Base-by-base conservation (phyloP, 495 filamentous ascomycete species). In the Penicillium cataractarum region DNA sequence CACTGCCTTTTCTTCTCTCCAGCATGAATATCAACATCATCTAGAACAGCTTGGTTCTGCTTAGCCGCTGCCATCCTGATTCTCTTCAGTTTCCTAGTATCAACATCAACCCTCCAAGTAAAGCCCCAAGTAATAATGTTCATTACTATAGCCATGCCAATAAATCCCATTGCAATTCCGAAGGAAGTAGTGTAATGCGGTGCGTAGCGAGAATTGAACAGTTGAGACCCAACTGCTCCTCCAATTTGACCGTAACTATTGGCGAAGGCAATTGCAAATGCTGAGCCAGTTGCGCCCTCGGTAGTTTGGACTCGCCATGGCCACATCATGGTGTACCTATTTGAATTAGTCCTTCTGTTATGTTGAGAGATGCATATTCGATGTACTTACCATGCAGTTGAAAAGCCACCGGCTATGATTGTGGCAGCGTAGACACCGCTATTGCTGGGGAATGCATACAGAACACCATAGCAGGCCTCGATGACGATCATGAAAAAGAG, bases 181-280 rank as follows among this genome's bases (percentile, higher is more conserved):
- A 78, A 67, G 1, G 74, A 70, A 6, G 63, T 67, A 12, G 55
- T 33, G 58, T 76, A 78, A 24, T 58, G 66, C 29, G 76, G 76
- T 12, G 67, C 67, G 56, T 74, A 78, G 56, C 65, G 57, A 29
- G 59, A 65, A 40, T 73, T 73, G 63, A 74, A 78, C n/a, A 77
- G 33, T 61, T 77, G 73, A 0, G 69, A 65, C 0, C 71, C 76
- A 19, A 78, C 71, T 6, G 71, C 71, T 19, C 76, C 40, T n/a
- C 73, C 76, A 40, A 77, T 66, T 50, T 78, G 76, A 4, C 73
- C 67, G 42, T 71, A 77, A 35, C 74, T 76, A 46, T 77, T 78
- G 10, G 74, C 78, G 55, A 81, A 81, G 2, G 69, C 78, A 54
- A 81, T 78, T 5, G 76, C 73, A 54, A 81, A 81, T 19, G 78